Conservation (phyloP, 345 rosid species). For the Ricinus communis region DNA sequence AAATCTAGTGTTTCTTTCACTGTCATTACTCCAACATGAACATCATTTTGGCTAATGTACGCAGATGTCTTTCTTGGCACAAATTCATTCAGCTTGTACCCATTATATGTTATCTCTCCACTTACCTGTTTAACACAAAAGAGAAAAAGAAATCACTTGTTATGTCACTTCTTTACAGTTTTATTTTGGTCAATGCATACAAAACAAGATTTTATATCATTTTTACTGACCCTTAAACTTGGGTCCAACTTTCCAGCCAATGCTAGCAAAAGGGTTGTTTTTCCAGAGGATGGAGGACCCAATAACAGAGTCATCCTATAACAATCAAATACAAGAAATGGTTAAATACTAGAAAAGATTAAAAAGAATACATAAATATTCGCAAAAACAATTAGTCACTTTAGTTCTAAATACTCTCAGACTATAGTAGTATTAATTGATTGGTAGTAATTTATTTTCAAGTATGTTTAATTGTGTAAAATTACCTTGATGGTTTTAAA, state of each 20-base stretch:
- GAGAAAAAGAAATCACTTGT: too few species aligned
- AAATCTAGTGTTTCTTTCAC: slow-evolving; percentile 93
- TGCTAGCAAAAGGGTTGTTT: slow-evolving; percentile 86
- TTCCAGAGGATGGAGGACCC: slow-evolving; percentile 97
- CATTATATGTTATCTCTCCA: slow-evolving; percentile 74
- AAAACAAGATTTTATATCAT: not conserved
- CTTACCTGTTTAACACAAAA: slow-evolving; percentile 41
- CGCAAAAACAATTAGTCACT: too few species aligned
- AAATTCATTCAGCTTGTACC: slow-evolving; percentile 60
- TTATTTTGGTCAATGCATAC: too few species aligned
- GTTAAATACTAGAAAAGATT: not conserved
- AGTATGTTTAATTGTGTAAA: not conserved
- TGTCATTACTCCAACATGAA: slow-evolving; percentile 83
- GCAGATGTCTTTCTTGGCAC: slow-evolving; percentile 89
- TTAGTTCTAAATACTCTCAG: too few species aligned
- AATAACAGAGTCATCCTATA: slow-evolving; percentile 70
- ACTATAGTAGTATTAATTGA: too few species aligned
- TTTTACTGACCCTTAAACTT: slow-evolving; percentile 51
- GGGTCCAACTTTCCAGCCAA: slow-evolving; percentile 77
- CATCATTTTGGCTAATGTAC: slow-evolving; percentile 89
- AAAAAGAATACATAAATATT: too few species aligned
- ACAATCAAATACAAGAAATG: not conserved
- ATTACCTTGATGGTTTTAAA: slow-evolving; percentile 69
- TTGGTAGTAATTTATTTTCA: not conserved
- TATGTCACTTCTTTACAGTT: too few species aligned